Conservation (phyloP, 148 eudicot genomes). For the Nepenthes mirabilis region DNA sequence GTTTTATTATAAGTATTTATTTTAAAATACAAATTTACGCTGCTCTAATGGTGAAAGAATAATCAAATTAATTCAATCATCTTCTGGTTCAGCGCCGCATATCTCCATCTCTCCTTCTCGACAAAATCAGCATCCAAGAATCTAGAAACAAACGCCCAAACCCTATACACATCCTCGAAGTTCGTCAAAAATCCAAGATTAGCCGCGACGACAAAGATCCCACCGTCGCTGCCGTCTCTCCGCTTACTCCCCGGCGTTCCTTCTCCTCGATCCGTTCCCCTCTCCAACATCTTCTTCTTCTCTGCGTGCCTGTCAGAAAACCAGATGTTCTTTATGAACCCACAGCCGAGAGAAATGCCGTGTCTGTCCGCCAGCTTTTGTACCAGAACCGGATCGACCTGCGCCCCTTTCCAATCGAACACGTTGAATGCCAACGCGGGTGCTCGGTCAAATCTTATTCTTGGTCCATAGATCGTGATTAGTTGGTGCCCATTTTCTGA, state of each 20-base stretch:
- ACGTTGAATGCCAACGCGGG: constrained; percentile 85
- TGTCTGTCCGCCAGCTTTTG: constrained; percentile 95
- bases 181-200: constrained; percentile 66
- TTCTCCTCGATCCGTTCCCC: neutral
- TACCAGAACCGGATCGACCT: constrained; percentile 70
- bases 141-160: constrained; percentile 82
- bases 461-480: constrained; percentile 74
- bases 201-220: constrained; percentile 46
- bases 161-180: constrained; percentile 77
- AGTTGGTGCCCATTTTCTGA: constrained; percentile 34
- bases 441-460: constrained; percentile 73
- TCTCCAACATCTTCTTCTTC: constrained; percentile 29
- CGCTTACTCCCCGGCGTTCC: constrained; percentile 7
- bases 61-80: constrained; percentile 18
- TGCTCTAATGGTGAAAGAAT: too few species aligned
- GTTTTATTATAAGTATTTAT: too few species aligned
- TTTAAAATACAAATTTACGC: too few species aligned
- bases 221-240: constrained; percentile 14
- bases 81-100: constrained; percentile 69
- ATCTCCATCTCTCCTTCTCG: constrained; percentile 97
- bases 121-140: constrained; percentile 94
- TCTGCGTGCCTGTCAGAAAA: constrained; percentile 54
- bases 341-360: constrained; percentile 59
- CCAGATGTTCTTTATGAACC: constrained; percentile 45
- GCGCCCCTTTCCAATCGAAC: constrained; percentile 88